A percentile compares a stretch with the other conserved stretches of the same genome.
These are phyloP conservation scores for Cercophora scortea DNA, from an alignment of 495 filamentous ascomycete genomes.

Conservation along the genomic window DNA sequence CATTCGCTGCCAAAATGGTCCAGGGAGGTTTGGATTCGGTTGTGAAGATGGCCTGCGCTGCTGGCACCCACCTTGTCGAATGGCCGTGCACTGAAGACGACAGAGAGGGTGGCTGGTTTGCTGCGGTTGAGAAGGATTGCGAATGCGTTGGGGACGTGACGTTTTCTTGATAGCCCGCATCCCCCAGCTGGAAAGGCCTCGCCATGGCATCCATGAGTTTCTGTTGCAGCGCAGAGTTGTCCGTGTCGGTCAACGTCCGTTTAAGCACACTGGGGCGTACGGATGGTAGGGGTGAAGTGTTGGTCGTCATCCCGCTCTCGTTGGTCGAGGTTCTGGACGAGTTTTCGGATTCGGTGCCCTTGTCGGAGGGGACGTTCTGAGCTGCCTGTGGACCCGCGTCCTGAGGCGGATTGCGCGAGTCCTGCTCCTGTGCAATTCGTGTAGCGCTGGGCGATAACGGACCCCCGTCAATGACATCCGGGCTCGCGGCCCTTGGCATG, in stretches of 20 bases:
- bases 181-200: conserved; percentile 61
- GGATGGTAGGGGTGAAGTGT: conserved; percentile 45
- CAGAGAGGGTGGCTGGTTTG: conserved; percentile 21
- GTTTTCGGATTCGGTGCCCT: conserved; percentile 33
- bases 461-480: conserved; percentile 34
- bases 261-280: conserved; percentile 63
- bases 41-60: conserved; percentile 93
- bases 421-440: conserved; percentile 1
- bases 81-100: conserved; percentile 63
- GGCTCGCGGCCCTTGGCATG: conserved; percentile 44
- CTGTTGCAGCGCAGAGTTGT: conserved; percentile 60
- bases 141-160: conserved; percentile 34
- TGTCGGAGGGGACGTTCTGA: not conserved
- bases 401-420: no score
- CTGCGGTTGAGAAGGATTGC: conserved; percentile 24
- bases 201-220: conserved; percentile 86
- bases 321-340: conserved; percentile 50
- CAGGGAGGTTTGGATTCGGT: conserved; percentile 82
- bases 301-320: conserved; percentile 44
- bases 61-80: conserved; percentile 80
- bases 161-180: conserved; percentile 39
- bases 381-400: not conserved
- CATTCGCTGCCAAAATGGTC: conserved; percentile 96
- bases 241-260: conserved; percentile 80
- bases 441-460: conserved; percentile 28